Evolutionary conservation across 2,329 filamentous ascomycete genomes (phyloP), one percentile per base, ranked within the genome.

Genomic region (Phaeosphaeria sp.): DNA sequence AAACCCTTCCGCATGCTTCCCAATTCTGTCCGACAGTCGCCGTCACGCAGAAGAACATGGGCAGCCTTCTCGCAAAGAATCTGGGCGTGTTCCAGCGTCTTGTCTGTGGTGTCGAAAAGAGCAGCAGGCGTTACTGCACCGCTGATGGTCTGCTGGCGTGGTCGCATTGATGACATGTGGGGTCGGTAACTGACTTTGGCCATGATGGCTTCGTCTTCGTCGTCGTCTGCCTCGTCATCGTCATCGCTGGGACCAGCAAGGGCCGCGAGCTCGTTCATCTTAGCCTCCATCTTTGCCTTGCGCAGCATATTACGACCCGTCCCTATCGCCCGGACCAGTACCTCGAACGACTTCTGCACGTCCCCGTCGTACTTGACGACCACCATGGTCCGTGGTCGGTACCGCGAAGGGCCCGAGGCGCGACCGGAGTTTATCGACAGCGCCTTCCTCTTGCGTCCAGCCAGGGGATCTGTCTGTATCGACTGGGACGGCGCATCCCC

Each of bases 351-450:
- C 50, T 87, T 87, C 73, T 97, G 93, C 3, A 96, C 89, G 60
- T 92, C 89, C 65, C 90, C 91, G 73, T 97, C 93, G 73, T 97
- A 97, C 77, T 92, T 93, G n/a, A 97, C 90, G 42, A 95, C 89
- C 47, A 94, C 89, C 83, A 92, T 90, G 56, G 84, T 89, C 64
- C 90, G 86, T 3, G 87, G 88, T 54, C 90, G 87, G 73, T 90
- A 90, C 60, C 87, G 86, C 11, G 81, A 76, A 0, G 81, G 78
- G 3, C 75, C 77, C 6, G 78, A 79, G 7, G 68, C 63, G 43
- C 72, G 69, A 18, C 72, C 78, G 3, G 80, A 81, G 6, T 70
- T 63, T 21, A 78, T 65, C 3, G 81, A 82, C 1, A 72, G 68
- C 6, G 79, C 76, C 68, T 82, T 82, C 42, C 80, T 75, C 67